Conservation (phyloP, 2,329 filamentous ascomycete species). For the Colletotrichum sp. region DNA sequence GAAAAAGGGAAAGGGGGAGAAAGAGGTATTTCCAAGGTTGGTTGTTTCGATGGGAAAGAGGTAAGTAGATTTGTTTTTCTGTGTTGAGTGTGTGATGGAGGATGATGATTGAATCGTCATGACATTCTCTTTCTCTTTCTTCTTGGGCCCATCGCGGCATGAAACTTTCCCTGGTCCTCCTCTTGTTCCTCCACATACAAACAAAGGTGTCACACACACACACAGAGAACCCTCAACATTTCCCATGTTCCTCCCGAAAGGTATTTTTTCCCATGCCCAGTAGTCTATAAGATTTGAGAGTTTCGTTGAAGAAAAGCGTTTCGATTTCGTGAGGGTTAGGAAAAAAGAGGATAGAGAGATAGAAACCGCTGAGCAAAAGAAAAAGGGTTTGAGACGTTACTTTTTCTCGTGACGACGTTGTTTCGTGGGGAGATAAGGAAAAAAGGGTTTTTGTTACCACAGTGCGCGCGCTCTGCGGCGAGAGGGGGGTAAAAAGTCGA, state of each 20-base stretch:
- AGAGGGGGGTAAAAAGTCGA: not conserved
- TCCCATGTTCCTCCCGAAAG: not conserved
- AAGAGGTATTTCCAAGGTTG: not conserved
- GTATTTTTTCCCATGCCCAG: not conserved
- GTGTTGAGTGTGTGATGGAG: not conserved
- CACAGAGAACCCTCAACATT: not conserved
- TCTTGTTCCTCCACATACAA: not conserved
- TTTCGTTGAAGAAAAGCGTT: not conserved
- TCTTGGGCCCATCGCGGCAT: not conserved
- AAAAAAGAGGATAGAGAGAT: not conserved
- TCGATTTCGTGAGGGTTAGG: not conserved
- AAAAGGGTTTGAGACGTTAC: not conserved
- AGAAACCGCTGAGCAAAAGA: not conserved
- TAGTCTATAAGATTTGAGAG: not conserved
- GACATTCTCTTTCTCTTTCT: not conserved
- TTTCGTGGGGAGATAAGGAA: not conserved
- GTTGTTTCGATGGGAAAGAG: not conserved
- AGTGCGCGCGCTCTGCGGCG: conserved; percentile 18
- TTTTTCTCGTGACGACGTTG: conserved; percentile 12
- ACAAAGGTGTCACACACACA: not conserved
- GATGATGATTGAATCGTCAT: not conserved
- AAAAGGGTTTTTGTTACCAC: not conserved
- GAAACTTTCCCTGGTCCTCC: not conserved
- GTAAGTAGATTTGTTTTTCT: not conserved
- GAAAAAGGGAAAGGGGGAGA: not conserved